Conservation (phyloP, 2,329 filamentous ascomycete genomes). For the Aspergillus unguis region DNA sequence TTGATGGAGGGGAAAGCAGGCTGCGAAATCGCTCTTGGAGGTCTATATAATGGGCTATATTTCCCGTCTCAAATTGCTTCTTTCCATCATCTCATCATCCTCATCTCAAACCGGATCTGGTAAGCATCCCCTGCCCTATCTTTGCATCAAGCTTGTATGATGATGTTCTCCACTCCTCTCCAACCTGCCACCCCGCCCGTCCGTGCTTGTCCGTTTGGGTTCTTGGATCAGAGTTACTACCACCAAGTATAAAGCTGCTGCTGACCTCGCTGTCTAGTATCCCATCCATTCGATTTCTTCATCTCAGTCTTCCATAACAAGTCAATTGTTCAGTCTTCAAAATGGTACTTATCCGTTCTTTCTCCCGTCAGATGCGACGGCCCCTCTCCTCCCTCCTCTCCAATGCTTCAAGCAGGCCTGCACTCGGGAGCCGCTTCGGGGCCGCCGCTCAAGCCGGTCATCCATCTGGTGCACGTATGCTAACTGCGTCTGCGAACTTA, state of each 20-base stretch:
- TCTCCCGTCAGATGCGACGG: constrained; percentile 54
- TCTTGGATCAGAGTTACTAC: neutral
- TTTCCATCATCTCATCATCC: constrained; percentile 13
- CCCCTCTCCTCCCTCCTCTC: constrained; percentile 52
- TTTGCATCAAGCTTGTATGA: neutral
- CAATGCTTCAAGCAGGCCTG: constrained; percentile 34
- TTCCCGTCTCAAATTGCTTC: constrained; percentile 8
- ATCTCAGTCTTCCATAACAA: neutral
- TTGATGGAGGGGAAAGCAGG: constrained; percentile 4
- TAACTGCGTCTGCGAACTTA: constrained; percentile 63
- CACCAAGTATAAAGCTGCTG: constrained; percentile 7
- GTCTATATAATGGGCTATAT: constrained; percentile 20
- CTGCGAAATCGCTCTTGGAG: constrained; percentile 5
- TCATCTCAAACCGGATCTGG: constrained; percentile 7
- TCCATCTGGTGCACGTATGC: constrained; percentile 55
- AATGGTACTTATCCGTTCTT: constrained; percentile 64
- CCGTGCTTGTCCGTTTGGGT: constrained; percentile 9
- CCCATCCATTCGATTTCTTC: neutral
- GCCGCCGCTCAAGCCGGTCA: constrained; percentile 40
- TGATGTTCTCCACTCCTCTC: constrained; percentile 5
- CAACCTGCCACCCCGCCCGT: constrained; percentile 2
- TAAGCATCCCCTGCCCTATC: constrained; percentile 4
- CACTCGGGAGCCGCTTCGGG: constrained; percentile 26
- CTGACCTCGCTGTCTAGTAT: constrained; percentile 12
- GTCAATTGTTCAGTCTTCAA: constrained; percentile 32